A percentile compares a stretch with the other conserved stretches of the same genome.
phyloP scores from a whole-genome alignment of 1,139 yeast genomes.

The Geotrichum histeridarum region DNA sequence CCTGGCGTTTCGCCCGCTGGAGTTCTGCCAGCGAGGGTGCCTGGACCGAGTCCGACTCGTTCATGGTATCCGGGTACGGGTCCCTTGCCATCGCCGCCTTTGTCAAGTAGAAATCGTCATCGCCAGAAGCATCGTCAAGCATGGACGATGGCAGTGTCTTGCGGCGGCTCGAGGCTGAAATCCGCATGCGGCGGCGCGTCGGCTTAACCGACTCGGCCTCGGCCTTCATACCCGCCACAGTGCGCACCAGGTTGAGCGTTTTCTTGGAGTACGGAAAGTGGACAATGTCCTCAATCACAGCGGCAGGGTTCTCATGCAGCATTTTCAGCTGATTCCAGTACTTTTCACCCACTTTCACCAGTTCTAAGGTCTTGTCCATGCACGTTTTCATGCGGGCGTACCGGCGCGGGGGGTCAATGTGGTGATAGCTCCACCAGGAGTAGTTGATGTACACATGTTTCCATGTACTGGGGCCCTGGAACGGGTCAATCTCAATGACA shows the following conservation, averaged over 20 bases:
- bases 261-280: conserved; percentile 1
- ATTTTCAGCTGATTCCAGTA: background rate
- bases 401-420: conserved; percentile 6
- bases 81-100: too few species aligned
- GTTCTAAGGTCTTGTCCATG: conserved; percentile 1
- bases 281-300: background rate
- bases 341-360: background rate
- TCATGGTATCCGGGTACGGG: background rate
- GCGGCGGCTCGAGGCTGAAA: background rate
- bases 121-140: background rate
- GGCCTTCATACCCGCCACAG: conserved; percentile 5
- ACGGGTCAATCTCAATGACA: conserved; percentile 1
- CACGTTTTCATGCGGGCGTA: background rate
- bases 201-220: background rate
- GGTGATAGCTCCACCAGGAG: conserved; percentile 9
- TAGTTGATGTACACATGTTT: conserved; percentile 1
- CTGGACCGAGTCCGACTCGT: background rate
- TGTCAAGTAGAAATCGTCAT: background rate
- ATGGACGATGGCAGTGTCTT: background rate
- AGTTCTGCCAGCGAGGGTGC: background rate
- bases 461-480: background rate
- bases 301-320: background rate
- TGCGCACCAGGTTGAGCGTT: background rate
- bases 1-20: conserved; percentile 1
- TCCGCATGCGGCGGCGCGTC: background rate